Percentiles rank a stretch among this genome's conserved stretches.
Conservation (phyloP, 208 protist genomes). For the Vickermania ingenoplastis region DNA sequence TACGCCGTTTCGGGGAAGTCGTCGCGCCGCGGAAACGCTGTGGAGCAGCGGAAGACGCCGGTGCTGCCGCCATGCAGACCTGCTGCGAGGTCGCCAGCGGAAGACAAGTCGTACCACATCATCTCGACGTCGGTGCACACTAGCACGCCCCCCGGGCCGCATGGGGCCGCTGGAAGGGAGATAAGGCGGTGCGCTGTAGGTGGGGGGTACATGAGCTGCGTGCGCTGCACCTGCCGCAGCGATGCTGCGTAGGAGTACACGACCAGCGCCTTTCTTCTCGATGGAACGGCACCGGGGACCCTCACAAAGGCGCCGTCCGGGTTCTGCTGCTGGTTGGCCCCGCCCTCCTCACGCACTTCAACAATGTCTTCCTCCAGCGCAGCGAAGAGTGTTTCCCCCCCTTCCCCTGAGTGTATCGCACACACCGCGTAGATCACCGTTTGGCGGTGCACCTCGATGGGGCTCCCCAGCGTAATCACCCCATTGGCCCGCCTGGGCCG, state of each 20-base stretch:
- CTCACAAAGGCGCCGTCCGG: constrained; percentile 19
- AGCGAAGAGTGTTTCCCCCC: constrained; percentile 48
- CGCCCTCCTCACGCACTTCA: constrained; percentile 17
- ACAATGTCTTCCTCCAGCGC: constrained; percentile 65
- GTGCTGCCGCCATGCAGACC: constrained; percentile 3
- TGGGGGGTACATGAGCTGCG: constrained; percentile 89
- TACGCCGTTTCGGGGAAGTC: constrained; percentile 67
- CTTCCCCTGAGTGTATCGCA: constrained; percentile 56
- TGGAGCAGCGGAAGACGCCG: constrained; percentile 70
- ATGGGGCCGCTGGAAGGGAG: constrained; percentile 75
- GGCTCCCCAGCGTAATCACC: constrained; percentile 42
- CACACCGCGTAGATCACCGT: constrained; percentile 66
- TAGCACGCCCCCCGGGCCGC: constrained; percentile 95
- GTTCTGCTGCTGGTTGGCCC: neutral
- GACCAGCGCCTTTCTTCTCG: constrained; percentile 69
- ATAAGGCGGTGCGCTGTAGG: constrained; percentile 84
- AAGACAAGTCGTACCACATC: constrained; percentile 86
- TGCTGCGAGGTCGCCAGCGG: constrained; percentile 7
- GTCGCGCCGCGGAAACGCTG: constrained; percentile 67
- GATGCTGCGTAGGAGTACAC: constrained; percentile 98
- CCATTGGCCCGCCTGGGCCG: constrained; percentile 18
- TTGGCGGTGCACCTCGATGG: constrained; percentile 59
- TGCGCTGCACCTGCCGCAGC: constrained; percentile 97
- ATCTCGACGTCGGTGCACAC: constrained; percentile 94
- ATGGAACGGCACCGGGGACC: neutral